These are phyloP conservation scores for Phytophthora litchii DNA, from an alignment of 352 stramenopile genomes.

Conservation along the genomic window DNA sequence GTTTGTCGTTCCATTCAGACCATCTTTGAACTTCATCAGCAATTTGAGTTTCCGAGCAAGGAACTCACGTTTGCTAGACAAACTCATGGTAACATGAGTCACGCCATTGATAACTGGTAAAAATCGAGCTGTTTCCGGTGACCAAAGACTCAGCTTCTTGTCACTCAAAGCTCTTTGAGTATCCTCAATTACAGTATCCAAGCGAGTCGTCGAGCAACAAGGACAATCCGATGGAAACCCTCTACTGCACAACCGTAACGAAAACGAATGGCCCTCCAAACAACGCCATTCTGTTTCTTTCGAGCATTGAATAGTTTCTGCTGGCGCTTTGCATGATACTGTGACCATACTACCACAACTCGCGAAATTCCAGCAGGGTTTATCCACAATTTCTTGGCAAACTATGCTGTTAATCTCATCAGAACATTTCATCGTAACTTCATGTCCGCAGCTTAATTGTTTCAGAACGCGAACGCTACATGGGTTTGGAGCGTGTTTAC, in stretches of 20 bases:
- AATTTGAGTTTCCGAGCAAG: slow-evolving; percentile 51
- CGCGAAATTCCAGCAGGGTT: slow-evolving; percentile 66
- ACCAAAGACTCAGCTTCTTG: slow-evolving; percentile 20
- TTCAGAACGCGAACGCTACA: slow-evolving; percentile 44
- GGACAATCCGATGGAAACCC: slow-evolving; percentile 61
- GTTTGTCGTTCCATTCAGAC: slow-evolving; percentile 10
- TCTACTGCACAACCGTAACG: slow-evolving; percentile 50
- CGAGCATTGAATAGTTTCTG: slow-evolving; percentile 42
- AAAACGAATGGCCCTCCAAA: slow-evolving; percentile 38
- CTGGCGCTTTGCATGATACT: slow-evolving; percentile 25
- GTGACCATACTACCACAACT: slow-evolving; percentile 44
- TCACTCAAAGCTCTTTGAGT: slow-evolving; percentile 22
- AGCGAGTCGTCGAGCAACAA: slow-evolving; percentile 38
- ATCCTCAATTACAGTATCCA: slow-evolving; percentile 39
- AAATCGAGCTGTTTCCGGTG: slow-evolving; percentile 8
- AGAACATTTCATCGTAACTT: slow-evolving; percentile 45
- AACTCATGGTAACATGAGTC: slow-evolving; percentile 29
- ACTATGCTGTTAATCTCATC: slow-evolving; percentile 33
- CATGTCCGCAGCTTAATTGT: slow-evolving; percentile 47
- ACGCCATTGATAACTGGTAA: slow-evolving; percentile 25
- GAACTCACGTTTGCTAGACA: slow-evolving; percentile 40
- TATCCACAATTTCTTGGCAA: slow-evolving; percentile 47
- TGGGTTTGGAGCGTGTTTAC: slow-evolving; percentile 6
- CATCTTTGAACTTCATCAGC: slow-evolving; percentile 48
- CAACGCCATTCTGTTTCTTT: slow-evolving; percentile 53